phyloP scores from a whole-genome alignment of 2,329 filamentous ascomycete species.

The Juglanconis juglandina region DNA sequence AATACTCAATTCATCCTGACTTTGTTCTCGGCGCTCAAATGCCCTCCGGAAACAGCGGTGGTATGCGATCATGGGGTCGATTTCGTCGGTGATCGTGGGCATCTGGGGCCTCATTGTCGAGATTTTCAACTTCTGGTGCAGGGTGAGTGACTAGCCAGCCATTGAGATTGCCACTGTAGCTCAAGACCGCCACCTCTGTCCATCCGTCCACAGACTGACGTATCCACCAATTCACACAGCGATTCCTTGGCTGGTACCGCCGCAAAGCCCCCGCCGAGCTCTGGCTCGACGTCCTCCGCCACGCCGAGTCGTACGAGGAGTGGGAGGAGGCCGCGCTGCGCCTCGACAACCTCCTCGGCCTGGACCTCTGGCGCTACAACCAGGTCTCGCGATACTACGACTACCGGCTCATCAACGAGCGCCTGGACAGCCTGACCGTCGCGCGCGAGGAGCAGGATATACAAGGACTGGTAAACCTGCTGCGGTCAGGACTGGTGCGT shows the following conservation, averaged over 20 bases:
- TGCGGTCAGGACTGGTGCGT: constrained; percentile 74
- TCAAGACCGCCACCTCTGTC: background rate
- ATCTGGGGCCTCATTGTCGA: constrained; percentile 59
- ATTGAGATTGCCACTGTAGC: background rate
- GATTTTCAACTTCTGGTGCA: constrained; percentile 60
- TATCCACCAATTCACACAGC: constrained; percentile 42
- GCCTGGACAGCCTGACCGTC: constrained; percentile 61
- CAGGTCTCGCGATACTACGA: constrained; percentile 80
- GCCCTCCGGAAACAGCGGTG: background rate
- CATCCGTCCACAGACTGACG: background rate
- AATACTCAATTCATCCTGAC: background rate
- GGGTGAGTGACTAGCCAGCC: constrained; percentile 39
- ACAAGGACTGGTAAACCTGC: constrained; percentile 70
- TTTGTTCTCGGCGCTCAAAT: constrained; percentile 1
- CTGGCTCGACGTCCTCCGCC: constrained; percentile 62
- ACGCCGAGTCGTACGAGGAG: constrained; percentile 72
- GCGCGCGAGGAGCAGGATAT: constrained; percentile 51
- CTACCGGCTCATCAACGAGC: constrained; percentile 76
- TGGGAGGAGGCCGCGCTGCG: constrained; percentile 83
- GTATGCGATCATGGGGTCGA: constrained; percentile 15
- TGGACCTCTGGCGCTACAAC: constrained; percentile 82
- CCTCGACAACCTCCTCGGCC: constrained; percentile 76
- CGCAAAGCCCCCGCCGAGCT: constrained; percentile 61
- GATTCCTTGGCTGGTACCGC: constrained; percentile 64
- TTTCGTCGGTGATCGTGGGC: constrained; percentile 36